These are phyloP conservation scores for Didymellaceae sp. DNA, from an alignment of 2,329 filamentous ascomycete genomes.

Conservation along the genomic window DNA sequence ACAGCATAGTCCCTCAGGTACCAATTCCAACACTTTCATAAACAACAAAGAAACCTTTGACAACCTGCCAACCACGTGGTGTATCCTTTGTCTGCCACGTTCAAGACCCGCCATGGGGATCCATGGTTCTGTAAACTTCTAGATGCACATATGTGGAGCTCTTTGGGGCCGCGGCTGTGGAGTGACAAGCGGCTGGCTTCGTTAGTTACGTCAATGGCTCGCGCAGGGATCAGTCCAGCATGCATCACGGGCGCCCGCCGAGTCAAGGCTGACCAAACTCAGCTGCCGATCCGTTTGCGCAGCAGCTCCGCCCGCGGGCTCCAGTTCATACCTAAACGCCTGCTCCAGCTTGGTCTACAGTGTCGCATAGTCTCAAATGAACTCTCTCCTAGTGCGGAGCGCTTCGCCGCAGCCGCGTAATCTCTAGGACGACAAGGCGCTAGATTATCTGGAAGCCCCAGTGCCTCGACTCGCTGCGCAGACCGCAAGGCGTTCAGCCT, in stretches of 20 bases:
- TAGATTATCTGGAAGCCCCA: constrained; percentile 19
- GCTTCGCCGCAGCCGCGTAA: constrained; percentile 26
- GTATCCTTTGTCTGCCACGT: constrained; percentile 1
- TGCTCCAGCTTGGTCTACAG: constrained; percentile 1
- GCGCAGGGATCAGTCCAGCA: constrained; percentile 8
- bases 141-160: constrained; percentile 15
- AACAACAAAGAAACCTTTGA: background rate
- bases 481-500: constrained; percentile 1
- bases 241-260: constrained; percentile 13
- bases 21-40: background rate
- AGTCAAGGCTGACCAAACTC: constrained; percentile 13
- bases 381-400: constrained; percentile 4
- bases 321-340: background rate
- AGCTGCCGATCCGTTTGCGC: constrained; percentile 13
- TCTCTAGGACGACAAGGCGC: constrained; percentile 27
- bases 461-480: constrained; percentile 15
- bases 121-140: background rate
- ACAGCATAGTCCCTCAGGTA: constrained; percentile 6
- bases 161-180: constrained; percentile 4
- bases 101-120: background rate
- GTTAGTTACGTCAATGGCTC: constrained; percentile 10
- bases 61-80: constrained; percentile 4
- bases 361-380: constrained; percentile 1
- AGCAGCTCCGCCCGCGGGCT: constrained; percentile 5
- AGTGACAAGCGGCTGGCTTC: constrained; percentile 8